Evolutionary conservation across 2,329 filamentous ascomycete species (phyloP).

Genomic region (Sphaerulina populicola): DNA sequence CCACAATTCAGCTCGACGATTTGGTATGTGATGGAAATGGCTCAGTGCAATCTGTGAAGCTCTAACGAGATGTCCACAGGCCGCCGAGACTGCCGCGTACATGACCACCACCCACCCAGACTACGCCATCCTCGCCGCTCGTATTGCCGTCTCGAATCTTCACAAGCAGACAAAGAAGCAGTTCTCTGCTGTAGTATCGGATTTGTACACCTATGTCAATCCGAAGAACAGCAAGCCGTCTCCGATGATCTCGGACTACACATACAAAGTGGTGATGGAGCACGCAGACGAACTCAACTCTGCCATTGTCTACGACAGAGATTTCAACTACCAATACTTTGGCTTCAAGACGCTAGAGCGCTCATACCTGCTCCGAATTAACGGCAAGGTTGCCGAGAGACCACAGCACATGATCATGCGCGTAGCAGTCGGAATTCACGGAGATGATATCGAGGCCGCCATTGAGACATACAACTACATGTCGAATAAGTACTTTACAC

Average conservation of each 20-base stretch:
- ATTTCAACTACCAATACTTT: constrained; percentile 99
- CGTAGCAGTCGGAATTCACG: constrained; percentile 94
- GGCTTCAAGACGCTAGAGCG: constrained; percentile 99
- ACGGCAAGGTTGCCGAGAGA: constrained; percentile 92
- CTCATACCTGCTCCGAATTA: constrained; percentile 90
- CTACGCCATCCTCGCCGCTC: constrained; percentile 95
- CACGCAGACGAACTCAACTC: constrained; percentile 97
- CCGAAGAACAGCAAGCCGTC: constrained; percentile 75
- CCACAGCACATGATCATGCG: constrained; percentile 99
- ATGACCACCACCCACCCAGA: constrained; percentile 99
- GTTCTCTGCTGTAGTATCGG: constrained; percentile 88
- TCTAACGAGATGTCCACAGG: constrained; percentile 46
- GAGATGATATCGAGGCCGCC: constrained; percentile 85
- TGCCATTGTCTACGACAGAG: constrained; percentile 96
- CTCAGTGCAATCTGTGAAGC: constrained; percentile 2
- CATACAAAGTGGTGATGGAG: constrained; percentile 87
- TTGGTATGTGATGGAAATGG: constrained; percentile 55
- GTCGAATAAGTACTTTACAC: constrained; percentile 98
- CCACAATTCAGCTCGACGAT: constrained; percentile 92
- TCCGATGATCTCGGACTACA: constrained; percentile 90
- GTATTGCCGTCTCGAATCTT: constrained; percentile 97
- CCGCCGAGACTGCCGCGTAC: constrained; percentile 96
- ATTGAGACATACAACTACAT: constrained; percentile 98
- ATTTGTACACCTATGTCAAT: constrained; percentile 94
- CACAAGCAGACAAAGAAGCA: constrained; percentile 99